Evolutionary conservation across 352 stramenopile species (phyloP).

Genomic region (Halophytophthora polymorphica): DNA sequence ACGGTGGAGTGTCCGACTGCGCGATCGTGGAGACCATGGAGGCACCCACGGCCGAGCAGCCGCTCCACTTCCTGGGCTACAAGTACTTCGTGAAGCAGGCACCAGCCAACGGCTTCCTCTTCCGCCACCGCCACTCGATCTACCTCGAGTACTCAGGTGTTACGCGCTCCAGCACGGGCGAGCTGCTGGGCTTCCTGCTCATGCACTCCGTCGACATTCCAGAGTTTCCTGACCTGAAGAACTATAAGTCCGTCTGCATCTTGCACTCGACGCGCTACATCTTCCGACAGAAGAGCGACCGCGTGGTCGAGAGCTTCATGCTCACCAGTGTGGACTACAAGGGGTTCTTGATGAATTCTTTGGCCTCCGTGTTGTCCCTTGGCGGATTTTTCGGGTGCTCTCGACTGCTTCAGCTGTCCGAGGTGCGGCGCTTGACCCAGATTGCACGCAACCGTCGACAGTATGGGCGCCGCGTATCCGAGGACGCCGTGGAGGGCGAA

Average conservation of each 20-base stretch:
- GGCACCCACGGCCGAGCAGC: conserved; percentile 32
- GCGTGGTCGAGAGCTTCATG: conserved; percentile 49
- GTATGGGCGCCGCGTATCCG: conserved; percentile 11
- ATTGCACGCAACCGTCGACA: conserved; percentile 23
- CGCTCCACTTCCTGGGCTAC: conserved; percentile 50
- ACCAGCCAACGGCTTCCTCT: conserved; percentile 23
- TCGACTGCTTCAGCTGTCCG: conserved; percentile 38
- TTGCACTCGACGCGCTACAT: conserved; percentile 45
- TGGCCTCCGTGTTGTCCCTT: conserved; percentile 34
- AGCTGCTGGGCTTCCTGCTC: conserved; percentile 40
- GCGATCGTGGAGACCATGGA: conserved; percentile 52
- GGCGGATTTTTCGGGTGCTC: conserved; percentile 43
- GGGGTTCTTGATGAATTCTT: conserved; percentile 30
- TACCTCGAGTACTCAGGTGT: conserved; percentile 45
- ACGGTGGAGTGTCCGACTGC: conserved; percentile 54
- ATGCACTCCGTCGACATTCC: conserved; percentile 38
- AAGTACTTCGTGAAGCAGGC: conserved; percentile 56
- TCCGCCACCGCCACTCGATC: conserved; percentile 31
- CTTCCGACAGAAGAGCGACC: conserved; percentile 49
- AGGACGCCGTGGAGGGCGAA: neutral
- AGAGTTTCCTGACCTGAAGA: conserved; percentile 37
- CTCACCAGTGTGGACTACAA: conserved; percentile 34
- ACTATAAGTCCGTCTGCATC: conserved; percentile 38
- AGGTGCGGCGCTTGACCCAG: conserved; percentile 43
- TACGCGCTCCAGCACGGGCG: conserved; percentile 24